Evolutionary conservation across 768 basidiomycete species (phyloP).

Genomic region (Leccinum aurantiacum): DNA sequence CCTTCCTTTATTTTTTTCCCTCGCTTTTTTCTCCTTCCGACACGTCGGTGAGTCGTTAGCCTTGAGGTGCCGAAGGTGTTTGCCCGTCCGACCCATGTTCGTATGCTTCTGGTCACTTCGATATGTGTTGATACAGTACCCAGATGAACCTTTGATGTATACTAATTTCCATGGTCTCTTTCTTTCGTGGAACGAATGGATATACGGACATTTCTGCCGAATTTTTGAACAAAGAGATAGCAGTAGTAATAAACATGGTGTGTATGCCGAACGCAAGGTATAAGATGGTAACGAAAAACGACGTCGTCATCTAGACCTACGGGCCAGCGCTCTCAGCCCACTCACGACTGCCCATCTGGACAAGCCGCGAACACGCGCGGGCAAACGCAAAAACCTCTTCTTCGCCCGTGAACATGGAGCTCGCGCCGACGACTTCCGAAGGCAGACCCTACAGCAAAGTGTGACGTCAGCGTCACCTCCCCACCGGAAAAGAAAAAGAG

Average conservation of each 20-base stretch:
- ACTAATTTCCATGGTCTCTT: slow-evolving; percentile 16
- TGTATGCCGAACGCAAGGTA: background rate
- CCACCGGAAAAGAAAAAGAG: background rate
- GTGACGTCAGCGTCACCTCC: background rate
- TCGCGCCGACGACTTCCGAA: slow-evolving; percentile 70
- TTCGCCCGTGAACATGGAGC: slow-evolving; percentile 93
- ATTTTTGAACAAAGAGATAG: background rate
- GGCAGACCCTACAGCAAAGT: slow-evolving; percentile 62
- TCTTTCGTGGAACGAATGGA: slow-evolving; percentile 8
- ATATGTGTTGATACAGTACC: slow-evolving; percentile 23
- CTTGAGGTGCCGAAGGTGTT: slow-evolving; percentile 4
- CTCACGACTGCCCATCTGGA: slow-evolving; percentile 89
- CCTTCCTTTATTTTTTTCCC: background rate
- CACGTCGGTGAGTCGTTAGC: slow-evolving; percentile 4
- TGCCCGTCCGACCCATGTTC: background rate
- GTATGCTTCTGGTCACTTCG: slow-evolving; percentile 14
- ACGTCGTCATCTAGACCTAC: background rate
- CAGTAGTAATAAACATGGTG: background rate
- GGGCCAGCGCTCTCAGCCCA: slow-evolving; percentile 59
- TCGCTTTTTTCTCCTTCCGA: background rate
- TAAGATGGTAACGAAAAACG: background rate
- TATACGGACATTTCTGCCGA: background rate
- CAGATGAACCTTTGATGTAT: slow-evolving; percentile 25
- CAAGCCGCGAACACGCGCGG: slow-evolving; percentile 82
- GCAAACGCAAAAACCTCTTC: slow-evolving; percentile 98